Base-by-base conservation (phyloP, 78 protist species). In the Dictyostelium capitatum region DNA sequence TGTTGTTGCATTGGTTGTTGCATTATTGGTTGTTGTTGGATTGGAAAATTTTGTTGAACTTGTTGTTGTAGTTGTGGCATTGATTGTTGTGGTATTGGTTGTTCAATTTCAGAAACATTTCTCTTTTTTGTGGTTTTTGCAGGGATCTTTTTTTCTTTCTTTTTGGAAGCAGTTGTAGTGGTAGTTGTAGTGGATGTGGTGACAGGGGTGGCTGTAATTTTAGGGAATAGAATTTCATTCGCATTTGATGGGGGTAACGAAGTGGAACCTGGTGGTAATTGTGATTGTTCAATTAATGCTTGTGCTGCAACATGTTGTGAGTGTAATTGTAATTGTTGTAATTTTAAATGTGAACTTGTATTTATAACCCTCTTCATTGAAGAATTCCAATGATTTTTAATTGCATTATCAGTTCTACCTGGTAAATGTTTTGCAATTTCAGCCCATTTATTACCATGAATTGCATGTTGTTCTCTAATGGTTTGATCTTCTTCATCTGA, bases 381-480 rank as follows among this genome's bases (percentile, higher is more conserved):
- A 10, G 99, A 98, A 75, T 98, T 97, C 98, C 98, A 98, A 79
- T 87, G 99, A 80, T 98, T 98, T 79, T 98, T 98, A 70, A 98
- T 91, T 0, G 97, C 98, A 77, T 98, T 98, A 89, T 97, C 98
- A 25, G 99, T 91, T 14, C 99, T 89, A n/a, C 98, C 99, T 1
- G 95, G 97, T 7, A 98, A 92, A 19, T 11, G 56, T 25, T 93
- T 91, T 6, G 97, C 96, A 15, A 98, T 98, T 30, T 96, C 97
- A 6, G 98, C 97, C 99, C 99, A 98, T 54, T 89, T 90, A 80
- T 96, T 98, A 37, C 99, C 99, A 6, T 92, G 57, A 10, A 15
- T 17, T 2, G 47, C 70, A 57, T 97, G 99, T 41, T 59, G 79
- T 46, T 94, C 89, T 37, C 89, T 14, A 19, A 98, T 91, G 62